Conservation (phyloP, 2,329 filamentous ascomycete species). For the Ambrosiella xylebori region DNA sequence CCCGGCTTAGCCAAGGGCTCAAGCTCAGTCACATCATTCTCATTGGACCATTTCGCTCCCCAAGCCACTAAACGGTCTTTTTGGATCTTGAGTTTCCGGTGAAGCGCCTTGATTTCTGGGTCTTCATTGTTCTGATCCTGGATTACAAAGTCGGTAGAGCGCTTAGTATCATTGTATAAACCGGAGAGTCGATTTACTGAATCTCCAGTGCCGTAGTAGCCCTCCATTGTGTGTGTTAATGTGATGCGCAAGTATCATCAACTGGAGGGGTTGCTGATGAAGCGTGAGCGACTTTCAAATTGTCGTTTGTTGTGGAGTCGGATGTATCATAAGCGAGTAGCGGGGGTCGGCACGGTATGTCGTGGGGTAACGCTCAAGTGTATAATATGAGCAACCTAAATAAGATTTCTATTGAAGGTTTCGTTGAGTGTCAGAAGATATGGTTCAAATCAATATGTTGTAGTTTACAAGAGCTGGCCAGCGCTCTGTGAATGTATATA, state of each 20-base stretch:
- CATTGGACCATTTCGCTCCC: constrained; percentile 69
- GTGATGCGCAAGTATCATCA: neutral
- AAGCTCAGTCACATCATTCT: constrained; percentile 49
- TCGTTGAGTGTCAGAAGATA: neutral
- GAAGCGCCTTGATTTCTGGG: constrained; percentile 53
- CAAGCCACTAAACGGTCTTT: constrained; percentile 64
- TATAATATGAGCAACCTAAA: neutral
- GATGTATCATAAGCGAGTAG: neutral
- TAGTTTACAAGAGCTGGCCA: neutral
- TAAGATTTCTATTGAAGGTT: neutral
- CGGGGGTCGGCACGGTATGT: neutral
- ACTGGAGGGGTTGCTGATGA: neutral
- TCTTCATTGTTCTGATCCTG: constrained; percentile 46
- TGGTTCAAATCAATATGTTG: neutral
- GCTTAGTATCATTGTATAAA: constrained; percentile 69
- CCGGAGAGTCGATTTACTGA: constrained; percentile 33
- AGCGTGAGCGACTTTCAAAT: neutral
- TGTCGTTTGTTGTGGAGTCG: neutral
- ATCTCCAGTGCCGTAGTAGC: constrained; percentile 5
- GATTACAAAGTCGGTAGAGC: constrained; percentile 54
- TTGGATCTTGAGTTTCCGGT: constrained; percentile 63
- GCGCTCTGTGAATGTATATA: neutral
- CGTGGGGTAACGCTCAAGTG: neutral
- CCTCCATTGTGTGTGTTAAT: constrained; percentile 1
- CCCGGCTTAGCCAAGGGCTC: constrained; percentile 55